Percentiles rank a stretch among this genome's conserved stretches.
Conservation (phyloP, 345 rosid genomes). For the Eucalyptus erythrocorys region DNA sequence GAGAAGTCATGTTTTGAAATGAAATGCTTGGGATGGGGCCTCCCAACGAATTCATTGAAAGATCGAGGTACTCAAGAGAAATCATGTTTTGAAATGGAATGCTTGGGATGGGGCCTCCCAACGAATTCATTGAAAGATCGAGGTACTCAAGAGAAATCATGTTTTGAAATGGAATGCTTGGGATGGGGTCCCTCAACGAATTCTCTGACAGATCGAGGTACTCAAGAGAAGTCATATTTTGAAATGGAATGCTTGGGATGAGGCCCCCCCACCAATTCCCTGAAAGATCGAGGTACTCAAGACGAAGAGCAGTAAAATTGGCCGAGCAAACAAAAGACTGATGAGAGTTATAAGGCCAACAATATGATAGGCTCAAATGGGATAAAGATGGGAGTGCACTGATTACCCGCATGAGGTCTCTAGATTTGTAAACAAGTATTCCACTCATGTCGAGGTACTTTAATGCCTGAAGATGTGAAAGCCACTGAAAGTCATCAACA, state of each 20-base stretch:
- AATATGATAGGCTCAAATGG: not conserved
- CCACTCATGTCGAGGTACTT: not conserved
- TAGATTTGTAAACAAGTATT: rapidly evolving
- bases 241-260: too few relatives aligned
- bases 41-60: rapidly evolving
- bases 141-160: too few relatives aligned
- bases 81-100: too few relatives aligned
- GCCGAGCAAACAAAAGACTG: rapidly evolving
- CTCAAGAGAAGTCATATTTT: too few relatives aligned
- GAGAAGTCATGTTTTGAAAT: too few relatives aligned
- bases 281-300: too few relatives aligned
- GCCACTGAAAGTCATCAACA: not conserved
- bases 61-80: not conserved
- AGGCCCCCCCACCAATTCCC: too few relatives aligned
- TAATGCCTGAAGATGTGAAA: not conserved
- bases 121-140: not conserved
- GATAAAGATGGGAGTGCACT: not conserved
- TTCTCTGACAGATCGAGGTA: too few relatives aligned
- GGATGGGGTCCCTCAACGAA: too few relatives aligned
- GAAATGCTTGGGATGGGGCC: too few relatives aligned
- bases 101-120: too few relatives aligned
- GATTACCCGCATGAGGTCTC: not conserved
- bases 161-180: too few relatives aligned
- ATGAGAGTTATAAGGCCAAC: not conserved
- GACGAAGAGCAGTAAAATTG: not conserved